Evolutionary conservation across 2,329 filamentous ascomycete genomes (phyloP).

Genomic region (Cordyceps fumosorosea): DNA sequence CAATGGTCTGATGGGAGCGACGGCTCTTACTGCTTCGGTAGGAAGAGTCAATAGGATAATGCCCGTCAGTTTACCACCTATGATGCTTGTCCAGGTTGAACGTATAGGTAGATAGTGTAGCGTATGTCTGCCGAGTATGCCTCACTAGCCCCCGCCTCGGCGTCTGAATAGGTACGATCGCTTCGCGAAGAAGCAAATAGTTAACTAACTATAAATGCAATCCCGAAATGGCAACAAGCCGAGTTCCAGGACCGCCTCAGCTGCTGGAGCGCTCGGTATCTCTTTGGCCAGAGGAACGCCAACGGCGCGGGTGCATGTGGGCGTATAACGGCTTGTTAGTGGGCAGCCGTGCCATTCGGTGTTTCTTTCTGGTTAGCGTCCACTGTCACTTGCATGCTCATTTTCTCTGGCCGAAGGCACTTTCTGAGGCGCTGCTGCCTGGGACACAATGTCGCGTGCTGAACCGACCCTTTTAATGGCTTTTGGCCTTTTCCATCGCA

Average conservation of each 20-base stretch:
- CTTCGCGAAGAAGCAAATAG: too few relatives aligned
- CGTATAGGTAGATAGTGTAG: too few relatives aligned
- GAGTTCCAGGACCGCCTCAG: neutral
- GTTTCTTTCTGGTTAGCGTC: constrained; percentile 14
- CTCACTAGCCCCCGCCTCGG: too few relatives aligned
- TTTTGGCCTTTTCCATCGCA: constrained; percentile 1
- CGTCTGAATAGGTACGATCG: too few relatives aligned
- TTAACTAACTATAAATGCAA: too few relatives aligned
- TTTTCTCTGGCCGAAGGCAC: constrained; percentile 12
- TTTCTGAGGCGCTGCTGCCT: neutral
- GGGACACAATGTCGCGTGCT: constrained; percentile 12
- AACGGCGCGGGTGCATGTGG: constrained; percentile 11
- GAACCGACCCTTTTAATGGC: neutral
- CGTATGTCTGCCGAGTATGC: too few relatives aligned
- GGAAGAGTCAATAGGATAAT: too few relatives aligned
- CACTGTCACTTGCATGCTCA: constrained; percentile 7
- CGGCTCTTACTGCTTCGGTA: too few relatives aligned
- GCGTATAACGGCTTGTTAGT: constrained; percentile 11
- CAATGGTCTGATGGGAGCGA: neutral
- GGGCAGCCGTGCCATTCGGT: constrained; percentile 11
- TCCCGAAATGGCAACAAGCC: neutral
- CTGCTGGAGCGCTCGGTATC: constrained; percentile 5
- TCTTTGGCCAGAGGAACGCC: neutral
- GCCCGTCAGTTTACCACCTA: too few relatives aligned
- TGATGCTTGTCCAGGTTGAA: too few relatives aligned